Conservation (phyloP, 345 rosid species). For the Murraya koenigii region DNA sequence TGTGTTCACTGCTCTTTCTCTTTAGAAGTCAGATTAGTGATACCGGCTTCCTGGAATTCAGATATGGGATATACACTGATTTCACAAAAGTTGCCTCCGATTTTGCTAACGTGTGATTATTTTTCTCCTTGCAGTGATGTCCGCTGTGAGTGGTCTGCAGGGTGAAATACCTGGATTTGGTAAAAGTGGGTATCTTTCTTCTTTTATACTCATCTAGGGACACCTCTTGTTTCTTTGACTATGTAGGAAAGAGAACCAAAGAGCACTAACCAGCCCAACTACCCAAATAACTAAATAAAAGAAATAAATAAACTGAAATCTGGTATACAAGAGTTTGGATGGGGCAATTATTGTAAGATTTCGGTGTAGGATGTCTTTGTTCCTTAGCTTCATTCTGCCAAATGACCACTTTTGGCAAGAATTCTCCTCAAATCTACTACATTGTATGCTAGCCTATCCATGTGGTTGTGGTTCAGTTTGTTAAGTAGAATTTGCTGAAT, state of each 20-base stretch:
- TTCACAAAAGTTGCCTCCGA: background rate
- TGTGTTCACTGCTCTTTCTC: background rate
- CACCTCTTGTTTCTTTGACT: background rate
- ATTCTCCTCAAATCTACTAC: background rate
- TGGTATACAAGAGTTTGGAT: background rate
- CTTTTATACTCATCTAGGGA: slow-evolving; percentile 13
- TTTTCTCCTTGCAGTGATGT: slow-evolving; percentile 71
- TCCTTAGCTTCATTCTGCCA: background rate
- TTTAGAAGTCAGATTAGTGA: background rate
- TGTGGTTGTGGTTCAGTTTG: background rate
- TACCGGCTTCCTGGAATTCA: slow-evolving; percentile 1
- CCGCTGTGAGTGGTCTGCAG: slow-evolving; percentile 94
- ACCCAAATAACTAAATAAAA: background rate
- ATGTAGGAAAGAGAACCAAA: slow-evolving; percentile 6
- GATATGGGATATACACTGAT: background rate
- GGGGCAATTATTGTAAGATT: background rate
- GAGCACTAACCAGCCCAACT: background rate
- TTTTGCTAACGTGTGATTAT: slow-evolving; percentile 6
- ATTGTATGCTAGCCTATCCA: background rate
- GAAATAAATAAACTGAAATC: background rate
- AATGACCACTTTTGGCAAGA: background rate
- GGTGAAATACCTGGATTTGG: slow-evolving; percentile 71
- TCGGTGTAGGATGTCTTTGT: background rate
- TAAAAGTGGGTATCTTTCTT: slow-evolving; percentile 54
- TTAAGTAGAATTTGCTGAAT: background rate